Evolutionary conservation across 1,284 basidiomycete genomes (phyloP), one percentile per base, ranked within the genome.

Genomic region (Ustilago curta): DNA sequence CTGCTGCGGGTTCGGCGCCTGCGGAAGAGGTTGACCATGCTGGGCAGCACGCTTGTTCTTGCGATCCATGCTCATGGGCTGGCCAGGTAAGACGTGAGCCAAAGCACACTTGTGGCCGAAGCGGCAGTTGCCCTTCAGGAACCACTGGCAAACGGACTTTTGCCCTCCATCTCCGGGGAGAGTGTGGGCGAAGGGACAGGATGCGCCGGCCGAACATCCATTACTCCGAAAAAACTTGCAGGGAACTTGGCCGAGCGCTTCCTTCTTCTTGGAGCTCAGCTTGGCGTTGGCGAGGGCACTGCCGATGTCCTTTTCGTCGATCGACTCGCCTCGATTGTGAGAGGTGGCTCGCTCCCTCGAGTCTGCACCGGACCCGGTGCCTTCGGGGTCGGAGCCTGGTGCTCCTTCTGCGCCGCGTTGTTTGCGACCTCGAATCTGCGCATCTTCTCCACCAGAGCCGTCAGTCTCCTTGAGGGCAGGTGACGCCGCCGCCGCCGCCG

Each of bases 41-140:
- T 97, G 95, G 0, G 94, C 94, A 11, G 93, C 92, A 82, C 96
- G 94, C 88, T 98, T 98, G 87, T 99, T 98, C 88, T 97, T 96
- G 76, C 95, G 88, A 85, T 99, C 96, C 93, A 97, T 97, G 55
- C 83, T 84, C 79, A 82, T 80, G 76, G 90, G 91, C 87, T 98
- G 95, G 5, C 95, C 96, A 3, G 95, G 95, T 4, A 96, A 88
- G 57, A 98, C 89, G 84, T 98, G 96, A 1, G 95, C 95, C 49
- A 85, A 69, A 5, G 80, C 79, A 86, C 95, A 97, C 84, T 97
- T 97, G 88, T 97, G 95, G 9, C 92, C 95, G 83, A 98, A 98
- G 86, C 96, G 96, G 89, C 96, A 99, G 86, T 93, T 96, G 3
- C 96, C 94, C 86, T 86, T 89, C 72, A 88, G 83, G 78, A 88